Conservation (phyloP, 805 yeast species). For the Candida vartiovaarae region DNA sequence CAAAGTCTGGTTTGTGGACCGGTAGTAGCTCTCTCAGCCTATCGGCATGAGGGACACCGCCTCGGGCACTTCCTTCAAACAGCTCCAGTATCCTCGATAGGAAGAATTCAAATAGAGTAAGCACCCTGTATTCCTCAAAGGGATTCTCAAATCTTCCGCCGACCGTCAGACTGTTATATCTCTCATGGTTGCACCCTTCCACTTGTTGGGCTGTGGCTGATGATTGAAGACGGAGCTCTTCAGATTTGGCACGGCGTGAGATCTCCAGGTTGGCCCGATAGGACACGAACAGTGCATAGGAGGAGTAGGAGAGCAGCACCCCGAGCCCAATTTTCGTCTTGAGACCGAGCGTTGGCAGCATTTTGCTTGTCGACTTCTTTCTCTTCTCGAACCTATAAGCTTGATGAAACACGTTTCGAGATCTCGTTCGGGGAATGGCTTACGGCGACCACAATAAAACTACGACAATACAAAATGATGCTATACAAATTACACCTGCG, state of each 20-base stretch:
- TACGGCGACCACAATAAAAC: neutral
- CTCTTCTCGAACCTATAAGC: no score
- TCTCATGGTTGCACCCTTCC: slow-evolving; percentile 10
- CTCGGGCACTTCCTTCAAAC: slow-evolving; percentile 51
- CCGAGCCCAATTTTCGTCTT: slow-evolving; percentile 24
- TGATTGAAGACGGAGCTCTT: slow-evolving; percentile 13
- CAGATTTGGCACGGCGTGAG: slow-evolving; percentile 30
- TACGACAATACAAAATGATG: neutral
- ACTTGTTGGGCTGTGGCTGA: neutral
- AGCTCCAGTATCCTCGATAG: slow-evolving; percentile 66
- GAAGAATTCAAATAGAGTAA: slow-evolving; percentile 81
- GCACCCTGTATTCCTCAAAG: slow-evolving; percentile 82
- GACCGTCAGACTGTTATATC: slow-evolving; percentile 43
- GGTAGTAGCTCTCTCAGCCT: slow-evolving; percentile 55
- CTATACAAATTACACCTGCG: neutral
- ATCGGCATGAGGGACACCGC: slow-evolving; percentile 44
- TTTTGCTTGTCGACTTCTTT: neutral
- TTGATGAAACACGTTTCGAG: no score
- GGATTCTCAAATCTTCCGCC: slow-evolving; percentile 87
- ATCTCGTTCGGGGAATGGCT: no score
- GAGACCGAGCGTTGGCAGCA: slow-evolving; percentile 10
- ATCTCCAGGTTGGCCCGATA: slow-evolving; percentile 49
- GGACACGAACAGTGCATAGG: slow-evolving; percentile 59
- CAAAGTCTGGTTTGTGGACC: slow-evolving; percentile 41
- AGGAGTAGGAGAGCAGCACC: slow-evolving; percentile 44